Base-by-base conservation (phyloP, 108 stramenopile genomes). In the Ochromonas danica region DNA sequence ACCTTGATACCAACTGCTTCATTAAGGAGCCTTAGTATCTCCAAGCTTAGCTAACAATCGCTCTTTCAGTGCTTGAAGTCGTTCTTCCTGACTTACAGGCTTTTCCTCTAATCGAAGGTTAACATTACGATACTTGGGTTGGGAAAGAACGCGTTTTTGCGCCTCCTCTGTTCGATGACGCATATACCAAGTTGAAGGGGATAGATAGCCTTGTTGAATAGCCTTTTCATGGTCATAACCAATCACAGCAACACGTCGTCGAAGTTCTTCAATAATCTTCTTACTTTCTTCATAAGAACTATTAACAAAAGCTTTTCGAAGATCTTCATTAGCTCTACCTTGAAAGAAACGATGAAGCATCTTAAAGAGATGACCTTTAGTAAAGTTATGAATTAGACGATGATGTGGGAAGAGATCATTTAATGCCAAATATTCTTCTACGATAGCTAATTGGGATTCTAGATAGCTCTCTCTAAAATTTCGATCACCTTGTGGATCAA, bases 301-400 rank as follows among this genome's bases (percentile, higher is more conserved):
- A 30, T 28, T 75, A 3, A 22, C 72, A 6, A 75, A 33, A n/a
- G 28, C 38, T 17, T 75, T 6, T 41, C 72, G 36, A n/a, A 75
- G 27, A 42, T 75, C 72, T 6, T 33, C 6, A 36, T 75, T 39
- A 28, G 3, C 3, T 41, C 10, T 3, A 14, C 14, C 36, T 41
- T 33, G 3, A 10, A 75, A 31, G 10, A 57, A 75, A 10, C 72
- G 72, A 36, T 35, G 38, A 42, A 75, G 40, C 31, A 75, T 75
- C 31, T 75, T 75, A 41, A 75, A 75, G 6, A 75, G 38, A 36
- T 75, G 72, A 27, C 72, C 72, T 75, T 33, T 38, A 17, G 38
- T 33, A 6, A 75, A 3, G 6, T 27, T 39, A 27, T 45, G 3
- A 6, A 57, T 14, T 6, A 22, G 43, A 27, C 41, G 36, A 27